Base-by-base conservation (phyloP, 805 yeast species). In the Helenozyma rhizophorensis region DNA sequence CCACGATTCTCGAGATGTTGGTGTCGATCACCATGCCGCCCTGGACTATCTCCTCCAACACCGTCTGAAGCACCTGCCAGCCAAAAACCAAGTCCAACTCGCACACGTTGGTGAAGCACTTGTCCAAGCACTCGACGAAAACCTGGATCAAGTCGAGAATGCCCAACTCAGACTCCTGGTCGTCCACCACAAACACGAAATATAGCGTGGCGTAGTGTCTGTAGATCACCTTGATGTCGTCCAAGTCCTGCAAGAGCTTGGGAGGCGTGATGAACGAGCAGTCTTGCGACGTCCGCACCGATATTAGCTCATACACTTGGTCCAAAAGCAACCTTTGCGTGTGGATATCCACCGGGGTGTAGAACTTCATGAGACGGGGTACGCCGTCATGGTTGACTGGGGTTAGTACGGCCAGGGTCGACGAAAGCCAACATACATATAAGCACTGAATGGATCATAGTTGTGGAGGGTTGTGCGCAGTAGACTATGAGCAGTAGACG, bases 1-100 rank as follows among this genome's bases (percentile, higher is more conserved):
- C 78, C 5, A 93, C 96, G 22, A 93, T 88, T 39, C 82, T 76
- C 16, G 64, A 53, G 14, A 88, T 86, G 45, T 81, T 86, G 2
- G 97, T 89, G 54, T 93, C 98, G 23, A 93, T 84, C 7, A 93
- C 98, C 94, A 93, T 82, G 0, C 98, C 98, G 16, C 97, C 98
- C 55, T 93, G 97, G 1, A 93, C 81, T 21, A 93, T 83, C 50
- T 93, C 97, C 49, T 82, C 93, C 30, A 89, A 58, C 2, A 90
- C 96, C 2, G 95, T 82, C 54, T 90, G 94, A 21, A 90, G 65
- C 4, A 88, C 94, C 60, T 93, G 97, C 97, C 98, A 93, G 12
- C 97, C 97, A 62, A 89, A 90, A n/a, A 93, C 96, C 42, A 93
- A 69, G 60, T 93, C 98, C 47, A 93, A 69, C 54, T 93, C 98